A percentile compares a stretch with the other conserved stretches of the same genome.
Evolutionary conservation across 805 yeast genomes (phyloP).

Genomic region (Metschnikowia arizonensis): DNA sequence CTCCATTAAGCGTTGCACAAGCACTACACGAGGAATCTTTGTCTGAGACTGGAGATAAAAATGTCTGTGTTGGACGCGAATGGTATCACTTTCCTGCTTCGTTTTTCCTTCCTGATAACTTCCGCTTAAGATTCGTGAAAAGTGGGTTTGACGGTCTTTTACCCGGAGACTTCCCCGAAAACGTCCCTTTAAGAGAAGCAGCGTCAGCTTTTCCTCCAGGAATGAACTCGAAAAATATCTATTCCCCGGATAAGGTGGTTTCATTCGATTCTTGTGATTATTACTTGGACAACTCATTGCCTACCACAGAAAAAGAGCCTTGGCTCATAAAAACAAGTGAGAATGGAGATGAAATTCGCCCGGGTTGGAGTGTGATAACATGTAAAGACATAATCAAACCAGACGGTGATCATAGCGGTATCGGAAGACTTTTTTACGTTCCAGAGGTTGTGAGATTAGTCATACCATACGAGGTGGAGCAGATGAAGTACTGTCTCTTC

Average conservation of each 20-base stretch:
- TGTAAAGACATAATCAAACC: conserved; percentile 54
- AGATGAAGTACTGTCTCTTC: conserved; percentile 49
- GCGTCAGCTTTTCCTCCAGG: conserved; percentile 53
- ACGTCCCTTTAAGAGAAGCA: conserved; percentile 14
- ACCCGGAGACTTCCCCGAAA: conserved; percentile 79
- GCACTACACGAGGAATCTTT: conserved; percentile 27
- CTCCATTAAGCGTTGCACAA: conserved; percentile 63
- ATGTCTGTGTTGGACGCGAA: conserved; percentile 88
- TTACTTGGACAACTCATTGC: conserved; percentile 58
- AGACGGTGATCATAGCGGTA: conserved; percentile 47
- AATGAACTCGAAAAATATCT: conserved; percentile 73
- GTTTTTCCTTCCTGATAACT: conserved; percentile 64
- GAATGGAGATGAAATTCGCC: conserved; percentile 17
- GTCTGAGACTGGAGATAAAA: conserved; percentile 24
- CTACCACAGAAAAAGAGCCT: conserved; percentile 40
- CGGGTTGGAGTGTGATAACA: conserved; percentile 45
- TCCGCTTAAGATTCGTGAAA: conserved; percentile 61
- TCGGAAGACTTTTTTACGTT: conserved; percentile 52
- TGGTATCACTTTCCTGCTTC: conserved; percentile 94
- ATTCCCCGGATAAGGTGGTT: conserved; percentile 55
- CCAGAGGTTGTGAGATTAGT: conserved; percentile 33
- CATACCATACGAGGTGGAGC: conserved; percentile 35
- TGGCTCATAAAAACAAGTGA: conserved; percentile 8
- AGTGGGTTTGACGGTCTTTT: conserved; percentile 83
- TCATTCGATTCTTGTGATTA: conserved; percentile 57